Percentiles rank a stretch among this genome's conserved stretches.
phyloP scores from a whole-genome alignment of 2,329 filamentous ascomycete genomes.

The Fusarium musae region DNA sequence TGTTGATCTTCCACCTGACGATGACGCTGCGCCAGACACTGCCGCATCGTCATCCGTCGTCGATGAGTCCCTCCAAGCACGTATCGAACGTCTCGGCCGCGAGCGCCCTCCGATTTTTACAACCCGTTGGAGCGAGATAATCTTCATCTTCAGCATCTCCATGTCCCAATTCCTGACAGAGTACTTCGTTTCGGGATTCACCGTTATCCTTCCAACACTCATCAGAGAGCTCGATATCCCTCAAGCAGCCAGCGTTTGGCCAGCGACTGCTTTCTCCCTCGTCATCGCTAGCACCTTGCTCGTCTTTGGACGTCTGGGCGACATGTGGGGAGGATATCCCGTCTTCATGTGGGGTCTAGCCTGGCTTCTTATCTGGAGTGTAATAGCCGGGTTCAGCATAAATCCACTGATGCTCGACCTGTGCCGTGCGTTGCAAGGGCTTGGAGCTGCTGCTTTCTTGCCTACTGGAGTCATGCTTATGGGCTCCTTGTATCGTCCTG shows the following conservation, averaged over 20 bases:
- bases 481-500: not conserved
- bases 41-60: not conserved
- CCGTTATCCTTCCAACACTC: not conserved
- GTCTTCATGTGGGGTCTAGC: not conserved
- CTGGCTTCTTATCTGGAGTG: not conserved
- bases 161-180: not conserved
- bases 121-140: not conserved
- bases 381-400: not conserved
- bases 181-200: not conserved
- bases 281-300: not conserved
- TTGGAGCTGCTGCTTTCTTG: not conserved
- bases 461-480: not conserved
- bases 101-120: not conserved
- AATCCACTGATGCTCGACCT: not conserved
- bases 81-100: not conserved
- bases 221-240: not conserved
- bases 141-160: not conserved
- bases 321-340: not conserved
- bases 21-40: not conserved
- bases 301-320: not conserved
- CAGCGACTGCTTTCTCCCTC: not conserved
- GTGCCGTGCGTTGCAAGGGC: not conserved
- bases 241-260: not conserved
- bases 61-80: not conserved
- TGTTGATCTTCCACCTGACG: not conserved